Base-by-base conservation (phyloP, 1,284 basidiomycete genomes). In the Papiliotrema laurentii region DNA sequence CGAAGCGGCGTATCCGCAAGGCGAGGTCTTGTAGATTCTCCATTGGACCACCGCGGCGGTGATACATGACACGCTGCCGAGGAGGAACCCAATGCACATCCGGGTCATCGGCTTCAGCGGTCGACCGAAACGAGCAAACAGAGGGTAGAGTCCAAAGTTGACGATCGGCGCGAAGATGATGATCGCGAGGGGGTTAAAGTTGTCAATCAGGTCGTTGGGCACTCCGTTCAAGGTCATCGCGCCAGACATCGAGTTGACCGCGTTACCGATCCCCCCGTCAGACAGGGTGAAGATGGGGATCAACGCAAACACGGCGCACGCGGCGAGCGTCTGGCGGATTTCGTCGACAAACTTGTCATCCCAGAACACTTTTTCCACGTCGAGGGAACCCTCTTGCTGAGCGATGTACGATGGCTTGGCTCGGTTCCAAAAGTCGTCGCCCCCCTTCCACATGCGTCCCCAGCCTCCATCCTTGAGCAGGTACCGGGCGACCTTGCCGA, bases 151-250 rank as follows among this genome's bases (percentile, higher is more conserved):
- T 54, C 63, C 54, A 35, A 67, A 70, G 52, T 73, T 76, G 54
- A 77, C 64, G 51, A 78, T 56, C 33, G 76, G 75, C 18, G 75
- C 68, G 41, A 70, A 60, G 47, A 77, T 60, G 49, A 77, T 67
- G 47, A 77, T 71, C 33, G 68, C 64, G 21, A 78, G 65, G 13
- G 75, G 61, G 66, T 78, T 77, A 18, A 77, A 71, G 64, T 76
- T 76, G 59, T 62, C 63, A 49, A 76, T 65, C 34, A 79, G 53
- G 53, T 78, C 77, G 67, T 77, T 76, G 42, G 76, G 76, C 0
- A 74, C 61, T 34, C 70, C 68, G 55, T 74, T 65, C n/a, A 72
- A 60, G 24, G 60, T 56, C 75, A 78, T 76, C 24, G 58, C 56
- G 35, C 64, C 68, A 7, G 69, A 67, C 54, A 54, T 58, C 30